Evolutionary conservation across 805 yeast species (phyloP), one percentile per base, ranked within the genome.

Genomic region (Barnettozyma salicaria): DNA sequence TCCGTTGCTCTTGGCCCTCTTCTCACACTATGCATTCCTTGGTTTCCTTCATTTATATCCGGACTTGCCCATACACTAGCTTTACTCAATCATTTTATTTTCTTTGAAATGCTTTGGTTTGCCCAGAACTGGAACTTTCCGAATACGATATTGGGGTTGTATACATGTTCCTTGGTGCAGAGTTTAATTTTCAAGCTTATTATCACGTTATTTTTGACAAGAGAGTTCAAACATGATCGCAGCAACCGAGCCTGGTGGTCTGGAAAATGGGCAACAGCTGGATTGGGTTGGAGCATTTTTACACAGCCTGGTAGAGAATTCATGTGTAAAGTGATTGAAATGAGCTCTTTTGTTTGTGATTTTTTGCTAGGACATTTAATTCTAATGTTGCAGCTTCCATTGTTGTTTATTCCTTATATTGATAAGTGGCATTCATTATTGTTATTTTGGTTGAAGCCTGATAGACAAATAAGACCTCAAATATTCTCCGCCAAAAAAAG

Each of bases 181-280:
- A 60, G 67, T 13, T 57, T 74, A 38, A 22, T 79, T 3, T 70
- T 78, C 49, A 70, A 70, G 39, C 27, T 68, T 1, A 39, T 74
- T 3, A 67, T 65, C 3, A 60, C 67, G 0, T 27, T 70, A 0
- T 51, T 79, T 5, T 53, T 80, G 29, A 67, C 78, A 6, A 65
- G 77, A 30, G 89, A 81, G 50, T 63, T 70, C 39, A 65, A 66
- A 34, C 74, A 68, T 41, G 79, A 70, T 42, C 61, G 63, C 37
- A 56, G 78, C 0, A 81, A 78, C 46, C 60, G 65, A 32, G 79
- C 86, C 0, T 77, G 82, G 82, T 78, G 84, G 83, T 72, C 83
- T 2, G 84, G 85, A 0, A 72, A 68, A 45, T 78, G 85, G 85
- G 42, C 72, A 6, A 64, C 66, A 1, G 64, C 80, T 0, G 78